Base-by-base conservation (phyloP, 768 basidiomycete species). In the Kwoniella sp. region DNA sequence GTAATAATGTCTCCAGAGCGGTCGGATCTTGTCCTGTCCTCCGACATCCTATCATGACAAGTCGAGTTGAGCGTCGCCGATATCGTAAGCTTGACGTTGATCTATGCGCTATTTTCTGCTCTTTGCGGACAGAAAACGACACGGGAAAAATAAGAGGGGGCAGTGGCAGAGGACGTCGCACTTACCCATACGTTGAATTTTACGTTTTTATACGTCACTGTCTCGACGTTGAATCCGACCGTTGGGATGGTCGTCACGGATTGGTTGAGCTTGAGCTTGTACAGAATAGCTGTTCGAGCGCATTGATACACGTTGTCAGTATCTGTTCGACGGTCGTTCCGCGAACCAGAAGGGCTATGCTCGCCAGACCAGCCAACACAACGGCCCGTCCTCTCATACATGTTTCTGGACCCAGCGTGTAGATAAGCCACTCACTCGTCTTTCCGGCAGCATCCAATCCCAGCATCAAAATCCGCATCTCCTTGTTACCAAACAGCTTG, bases 1-100 rank as follows among this genome's bases (percentile, higher is more conserved):
- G 83, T 97, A 98, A 82, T 98, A 98, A 82, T 98, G 95, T 82
- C 95, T 86, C 95, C 95, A 98, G 46, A 98, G 84, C 25, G 95
- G 95, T 55, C 95, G 86, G 77, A 98, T 98, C 85, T 98, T 98
- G 84, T 98, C 95, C 82, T 98, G 95, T n/a, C 95, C 95, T 73
- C 95, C 95, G 44, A 98, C 95, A 78, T 96, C 92, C 92, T 92
- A 90, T 6, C 13, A 33, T 33, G n/a, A n/a, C n/a, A n/a, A n/a
- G n/a, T n/a, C n/a, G n/a, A n/a, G n/a, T n/a, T n/a, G n/a, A n/a
- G n/a, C n/a, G n/a, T n/a, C n/a, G n/a, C n/a, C n/a, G n/a, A n/a
- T n/a, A n/a, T n/a, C n/a, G n/a, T n/a, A n/a, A n/a, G n/a, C n/a
- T n/a, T n/a, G n/a, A n/a, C 49, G 19, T 37, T 24, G 22, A 22